phyloP scores from a whole-genome alignment of 306 rosid genomes.

The Rosa persica region DNA sequence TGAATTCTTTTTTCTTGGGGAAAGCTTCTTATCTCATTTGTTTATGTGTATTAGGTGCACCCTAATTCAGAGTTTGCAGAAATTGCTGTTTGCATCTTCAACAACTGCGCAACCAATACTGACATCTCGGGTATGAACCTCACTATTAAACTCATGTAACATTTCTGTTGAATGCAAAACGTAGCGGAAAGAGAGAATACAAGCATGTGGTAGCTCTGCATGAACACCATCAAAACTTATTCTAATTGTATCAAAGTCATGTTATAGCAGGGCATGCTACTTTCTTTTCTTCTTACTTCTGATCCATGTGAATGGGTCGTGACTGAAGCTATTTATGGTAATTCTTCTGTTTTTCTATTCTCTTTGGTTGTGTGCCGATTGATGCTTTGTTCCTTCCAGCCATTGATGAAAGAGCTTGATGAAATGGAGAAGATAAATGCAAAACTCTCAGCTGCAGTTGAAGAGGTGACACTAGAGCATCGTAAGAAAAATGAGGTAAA shows the following conservation, averaged over 20 bases:
- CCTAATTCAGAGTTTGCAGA: slow-evolving; percentile 92
- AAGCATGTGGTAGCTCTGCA: not conserved
- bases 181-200: not conserved
- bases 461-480: slow-evolving; percentile 95
- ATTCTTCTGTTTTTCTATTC: slow-evolving; percentile 15
- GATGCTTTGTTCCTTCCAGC: slow-evolving; percentile 38
- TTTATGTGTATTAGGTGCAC: slow-evolving; percentile 60
- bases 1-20: not conserved
- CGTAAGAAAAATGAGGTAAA: slow-evolving; percentile 89
- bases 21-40: not conserved
- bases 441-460: slow-evolving; percentile 86
- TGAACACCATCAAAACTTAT: not conserved
- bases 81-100: slow-evolving; percentile 90
- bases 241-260: not conserved
- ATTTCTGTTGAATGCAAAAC: not conserved
- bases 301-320: not conserved
- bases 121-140: slow-evolving; percentile 79
- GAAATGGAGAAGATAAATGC: slow-evolving; percentile 95
- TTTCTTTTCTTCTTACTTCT: not conserved
- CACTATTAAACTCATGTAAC: slow-evolving; percentile 11
- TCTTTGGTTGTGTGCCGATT: slow-evolving; percentile 24
- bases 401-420: slow-evolving; percentile 97
- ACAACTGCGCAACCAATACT: slow-evolving; percentile 95
- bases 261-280: slow-evolving; percentile 9
- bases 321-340: not conserved